Conservation (phyloP, 495 filamentous ascomycete genomes). For the Neurospora sp. region DNA sequence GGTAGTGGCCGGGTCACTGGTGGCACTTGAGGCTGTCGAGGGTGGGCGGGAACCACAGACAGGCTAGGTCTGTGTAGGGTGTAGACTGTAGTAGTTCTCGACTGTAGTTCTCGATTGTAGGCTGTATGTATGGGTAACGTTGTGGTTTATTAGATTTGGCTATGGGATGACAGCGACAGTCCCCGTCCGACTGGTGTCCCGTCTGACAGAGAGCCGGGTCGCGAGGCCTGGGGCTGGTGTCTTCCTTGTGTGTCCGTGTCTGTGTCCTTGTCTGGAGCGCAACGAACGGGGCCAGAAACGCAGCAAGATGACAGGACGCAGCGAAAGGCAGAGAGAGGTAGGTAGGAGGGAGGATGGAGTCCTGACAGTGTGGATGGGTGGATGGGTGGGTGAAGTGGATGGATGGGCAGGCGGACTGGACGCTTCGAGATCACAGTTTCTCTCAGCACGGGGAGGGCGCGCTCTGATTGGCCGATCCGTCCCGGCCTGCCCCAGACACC, state of each 20-base stretch:
- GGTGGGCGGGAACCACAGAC: neutral
- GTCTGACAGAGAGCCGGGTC: neutral
- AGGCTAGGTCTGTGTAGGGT: constrained; percentile 7
- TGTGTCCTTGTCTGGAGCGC: neutral
- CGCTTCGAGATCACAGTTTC: constrained; percentile 22
- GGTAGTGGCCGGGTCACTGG: neutral
- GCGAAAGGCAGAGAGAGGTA: constrained; percentile 14
- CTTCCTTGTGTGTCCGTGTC: neutral
- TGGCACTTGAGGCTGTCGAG: neutral
- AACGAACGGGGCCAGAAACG: neutral
- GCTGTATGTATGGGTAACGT: neutral
- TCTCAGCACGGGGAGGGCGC: constrained; percentile 8
- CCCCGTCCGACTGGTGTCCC: neutral
- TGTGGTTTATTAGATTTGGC: neutral
- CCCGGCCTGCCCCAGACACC: constrained; percentile 2
- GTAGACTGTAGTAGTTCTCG: neutral
- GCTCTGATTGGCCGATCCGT: constrained; percentile 17
- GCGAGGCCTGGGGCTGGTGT: neutral
- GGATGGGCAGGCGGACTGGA: neutral
- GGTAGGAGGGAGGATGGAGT: constrained; percentile 15
- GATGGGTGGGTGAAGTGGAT: neutral
- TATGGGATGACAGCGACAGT: constrained; percentile 1
- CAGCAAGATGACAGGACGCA: neutral
- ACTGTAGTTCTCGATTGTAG: neutral
- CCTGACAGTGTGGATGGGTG: neutral